phyloP scores from a whole-genome alignment of 768 basidiomycete genomes.

The Clathrus columnatus region DNA sequence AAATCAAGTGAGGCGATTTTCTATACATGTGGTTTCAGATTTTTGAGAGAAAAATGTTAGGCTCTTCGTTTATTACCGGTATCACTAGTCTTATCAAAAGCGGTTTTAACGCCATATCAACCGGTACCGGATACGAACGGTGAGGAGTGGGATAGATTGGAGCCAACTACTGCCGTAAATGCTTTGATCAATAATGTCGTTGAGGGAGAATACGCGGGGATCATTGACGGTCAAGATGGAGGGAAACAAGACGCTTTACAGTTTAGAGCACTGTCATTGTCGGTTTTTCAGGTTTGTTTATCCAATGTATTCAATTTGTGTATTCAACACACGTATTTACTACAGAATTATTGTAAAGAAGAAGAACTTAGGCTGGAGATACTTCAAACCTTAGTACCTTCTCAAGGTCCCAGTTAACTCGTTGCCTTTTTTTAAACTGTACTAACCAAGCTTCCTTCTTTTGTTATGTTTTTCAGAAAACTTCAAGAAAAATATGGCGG shows the following conservation, averaged over 20 bases:
- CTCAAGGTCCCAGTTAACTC: conserved; percentile 32
- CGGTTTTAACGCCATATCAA: conserved; percentile 65
- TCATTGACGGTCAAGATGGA: conserved; percentile 30
- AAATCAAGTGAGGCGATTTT: conserved; percentile 52
- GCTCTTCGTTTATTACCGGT: conserved; percentile 51
- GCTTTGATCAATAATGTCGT: conserved; percentile 74
- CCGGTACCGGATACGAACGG: conserved; percentile 76
- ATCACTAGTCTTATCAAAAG: conserved; percentile 46
- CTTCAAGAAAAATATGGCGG: conserved; percentile 41
- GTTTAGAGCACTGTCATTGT: conserved; percentile 66
- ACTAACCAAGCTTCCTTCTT: not conserved
- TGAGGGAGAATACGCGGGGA: conserved; percentile 82
- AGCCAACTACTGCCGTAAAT: conserved; percentile 72
- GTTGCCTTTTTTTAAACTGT: not conserved
- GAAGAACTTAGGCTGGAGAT: conserved; percentile 65
- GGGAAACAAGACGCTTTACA: conserved; percentile 60
- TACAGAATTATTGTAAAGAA: conserved; percentile 66
- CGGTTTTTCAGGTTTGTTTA: conserved; percentile 71
- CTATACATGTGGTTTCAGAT: not conserved
- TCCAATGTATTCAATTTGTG: not conserved
- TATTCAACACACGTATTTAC: not conserved
- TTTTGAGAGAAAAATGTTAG: conserved; percentile 22
- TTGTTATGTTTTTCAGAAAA: conserved; percentile 20
- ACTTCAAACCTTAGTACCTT: conserved; percentile 63
- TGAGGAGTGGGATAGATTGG: conserved; percentile 88